Conservation (phyloP, 2,329 filamentous ascomycete species). For the Penicillium sp. region DNA sequence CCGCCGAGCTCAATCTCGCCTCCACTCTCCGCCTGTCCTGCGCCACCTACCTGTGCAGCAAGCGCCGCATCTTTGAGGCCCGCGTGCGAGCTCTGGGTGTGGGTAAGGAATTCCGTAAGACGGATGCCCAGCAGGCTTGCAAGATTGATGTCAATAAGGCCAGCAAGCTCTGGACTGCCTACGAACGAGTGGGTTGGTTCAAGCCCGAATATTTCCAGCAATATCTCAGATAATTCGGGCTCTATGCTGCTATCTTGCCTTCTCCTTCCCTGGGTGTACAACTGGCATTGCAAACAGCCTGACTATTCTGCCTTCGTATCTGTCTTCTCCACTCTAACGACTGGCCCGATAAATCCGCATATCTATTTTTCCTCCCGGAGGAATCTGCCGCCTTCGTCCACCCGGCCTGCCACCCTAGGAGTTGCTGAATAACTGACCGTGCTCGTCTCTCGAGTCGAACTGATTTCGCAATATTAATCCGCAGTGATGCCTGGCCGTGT, state of each 20-base stretch:
- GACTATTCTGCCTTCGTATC: neutral
- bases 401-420: neutral
- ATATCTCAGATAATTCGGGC: conserved; percentile 29
- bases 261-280: neutral
- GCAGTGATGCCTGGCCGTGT: conserved; percentile 3
- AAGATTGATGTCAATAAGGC: conserved; percentile 98
- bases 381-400: neutral
- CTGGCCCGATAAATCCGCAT: neutral
- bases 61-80: conserved; percentile 81
- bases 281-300: neutral
- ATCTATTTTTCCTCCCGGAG: neutral
- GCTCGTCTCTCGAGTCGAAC: conserved; percentile 1
- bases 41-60: conserved; percentile 85
- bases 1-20: conserved; percentile 71
- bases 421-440: conserved; percentile 8
- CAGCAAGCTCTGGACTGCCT: conserved; percentile 85
- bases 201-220: conserved; percentile 49
- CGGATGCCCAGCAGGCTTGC: conserved; percentile 91
- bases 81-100: conserved; percentile 62
- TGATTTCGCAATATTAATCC: conserved; percentile 8
- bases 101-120: conserved; percentile 86
- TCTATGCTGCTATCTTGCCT: neutral
- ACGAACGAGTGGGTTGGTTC: conserved; percentile 81
- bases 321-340: neutral
- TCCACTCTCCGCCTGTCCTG: conserved; percentile 76